Evolutionary conservation across 2,329 filamentous ascomycete species (phyloP).

Genomic region (Cylindrodendrum hubeiense): DNA sequence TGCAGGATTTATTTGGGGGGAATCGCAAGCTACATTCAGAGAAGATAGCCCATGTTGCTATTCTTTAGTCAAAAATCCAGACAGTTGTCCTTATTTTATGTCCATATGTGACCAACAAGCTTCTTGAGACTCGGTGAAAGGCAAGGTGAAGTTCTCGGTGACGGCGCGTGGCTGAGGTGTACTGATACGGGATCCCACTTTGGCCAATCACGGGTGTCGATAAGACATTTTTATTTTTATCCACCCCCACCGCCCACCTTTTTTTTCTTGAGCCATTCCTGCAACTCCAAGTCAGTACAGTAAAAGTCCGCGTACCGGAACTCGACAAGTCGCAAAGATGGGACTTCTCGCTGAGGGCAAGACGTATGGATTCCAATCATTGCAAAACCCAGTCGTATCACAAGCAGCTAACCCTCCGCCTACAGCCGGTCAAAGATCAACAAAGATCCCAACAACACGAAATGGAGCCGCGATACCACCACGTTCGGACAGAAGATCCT

Average conservation of each 20-base stretch:
- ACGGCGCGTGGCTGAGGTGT: conserved; percentile 17
- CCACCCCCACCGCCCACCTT: conserved; percentile 46
- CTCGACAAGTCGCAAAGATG: conserved; percentile 43
- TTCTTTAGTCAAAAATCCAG: neutral
- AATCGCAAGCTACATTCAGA: conserved; percentile 12
- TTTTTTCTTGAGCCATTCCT: conserved; percentile 43
- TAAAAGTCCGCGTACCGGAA: conserved; percentile 19
- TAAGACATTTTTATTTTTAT: conserved; percentile 42
- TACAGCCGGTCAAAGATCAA: conserved; percentile 74
- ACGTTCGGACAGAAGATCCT: conserved; percentile 93
- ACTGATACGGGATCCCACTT: neutral
- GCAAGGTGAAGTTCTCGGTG: conserved; percentile 19
- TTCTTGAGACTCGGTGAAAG: neutral
- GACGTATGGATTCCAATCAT: conserved; percentile 40
- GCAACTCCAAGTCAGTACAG: conserved; percentile 19
- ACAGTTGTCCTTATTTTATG: neutral
- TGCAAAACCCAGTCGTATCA: neutral
- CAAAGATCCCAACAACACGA: conserved; percentile 94
- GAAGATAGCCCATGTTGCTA: neutral
- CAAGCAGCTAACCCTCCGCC: conserved; percentile 24
- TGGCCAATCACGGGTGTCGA: conserved; percentile 44
- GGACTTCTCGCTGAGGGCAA: conserved; percentile 53
- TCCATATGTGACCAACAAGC: neutral
- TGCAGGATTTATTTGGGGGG: conserved; percentile 12
- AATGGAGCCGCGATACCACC: conserved; percentile 86